Evolutionary conservation across 2,329 filamentous ascomycete genomes (phyloP).

Genomic region (Colletotrichum kahawae): DNA sequence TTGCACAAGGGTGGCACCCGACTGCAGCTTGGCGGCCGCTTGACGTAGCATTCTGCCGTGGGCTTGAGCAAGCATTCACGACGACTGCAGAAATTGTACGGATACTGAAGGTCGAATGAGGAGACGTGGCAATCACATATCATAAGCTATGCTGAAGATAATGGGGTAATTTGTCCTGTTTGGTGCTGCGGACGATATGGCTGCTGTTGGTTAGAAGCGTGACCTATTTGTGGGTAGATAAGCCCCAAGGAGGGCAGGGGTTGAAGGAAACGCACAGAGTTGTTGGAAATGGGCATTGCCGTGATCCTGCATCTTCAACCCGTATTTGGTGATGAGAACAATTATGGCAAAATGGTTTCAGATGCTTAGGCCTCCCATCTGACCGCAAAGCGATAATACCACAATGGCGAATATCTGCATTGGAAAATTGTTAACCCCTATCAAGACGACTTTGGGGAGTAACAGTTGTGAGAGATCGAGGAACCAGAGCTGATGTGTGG

Average conservation of each 20-base stretch:
- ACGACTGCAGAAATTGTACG: not conserved
- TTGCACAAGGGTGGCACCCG: not conserved
- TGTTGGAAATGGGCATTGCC: not conserved
- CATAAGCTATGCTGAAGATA: not conserved
- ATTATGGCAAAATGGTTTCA: not conserved
- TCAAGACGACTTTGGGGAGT: too few relatives aligned
- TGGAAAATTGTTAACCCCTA: too few relatives aligned
- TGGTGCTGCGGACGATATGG: not conserved
- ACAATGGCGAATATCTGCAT: too few relatives aligned
- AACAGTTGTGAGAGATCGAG: too few relatives aligned
- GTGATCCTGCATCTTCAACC: not conserved
- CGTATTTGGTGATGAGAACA: fast-evolving
- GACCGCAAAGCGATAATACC: too few relatives aligned
- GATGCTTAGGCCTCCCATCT: not conserved
- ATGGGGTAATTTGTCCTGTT: not conserved
- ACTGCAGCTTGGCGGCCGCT: not conserved
- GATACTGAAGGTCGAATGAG: not conserved
- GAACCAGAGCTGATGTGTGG: too few relatives aligned
- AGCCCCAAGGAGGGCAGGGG: not conserved
- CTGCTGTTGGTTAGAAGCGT: not conserved
- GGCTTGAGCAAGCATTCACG: not conserved
- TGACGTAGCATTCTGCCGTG: not conserved
- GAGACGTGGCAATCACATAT: not conserved
- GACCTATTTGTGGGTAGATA: not conserved
- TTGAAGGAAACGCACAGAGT: not conserved